Percentiles rank a stretch among this genome's conserved stretches.
These are phyloP conservation scores for Acanthamoeba divionensis DNA, from an alignment of 208 protist species.

Conservation along the genomic window DNA sequence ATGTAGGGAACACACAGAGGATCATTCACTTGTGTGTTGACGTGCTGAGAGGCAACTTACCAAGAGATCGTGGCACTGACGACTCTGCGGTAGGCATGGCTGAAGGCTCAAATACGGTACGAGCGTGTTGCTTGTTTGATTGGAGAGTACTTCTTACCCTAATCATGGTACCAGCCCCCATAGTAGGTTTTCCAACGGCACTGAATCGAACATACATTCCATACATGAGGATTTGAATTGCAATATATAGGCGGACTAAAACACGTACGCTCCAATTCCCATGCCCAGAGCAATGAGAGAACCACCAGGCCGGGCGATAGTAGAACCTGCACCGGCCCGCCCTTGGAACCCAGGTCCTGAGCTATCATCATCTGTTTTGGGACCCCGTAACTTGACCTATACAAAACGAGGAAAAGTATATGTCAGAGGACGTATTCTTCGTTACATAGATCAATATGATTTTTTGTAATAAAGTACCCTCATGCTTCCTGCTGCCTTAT, in stretches of 20 bases:
- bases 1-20: too few relatives aligned
- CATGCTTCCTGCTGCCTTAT: constrained; percentile 3
- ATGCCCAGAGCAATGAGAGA: constrained; percentile 26
- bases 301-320: background rate
- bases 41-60: background rate
- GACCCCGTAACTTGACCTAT: background rate
- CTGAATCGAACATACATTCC: background rate
- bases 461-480: background rate
- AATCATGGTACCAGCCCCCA: background rate
- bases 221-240: too few relatives aligned
- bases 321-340: background rate
- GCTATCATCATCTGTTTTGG: background rate
- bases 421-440: background rate
- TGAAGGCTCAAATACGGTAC: background rate
- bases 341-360: background rate
- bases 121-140: background rate
- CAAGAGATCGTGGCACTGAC: background rate
- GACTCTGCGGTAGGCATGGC: constrained; percentile 14
- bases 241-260: background rate
- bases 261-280: background rate
- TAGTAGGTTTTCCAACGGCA: background rate
- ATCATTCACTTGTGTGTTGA: background rate
- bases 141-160: background rate
- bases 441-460: too few relatives aligned
- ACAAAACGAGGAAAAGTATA: background rate